A percentile compares a stretch with the other conserved stretches of the same genome.
Conservation (phyloP, 805 yeast genomes). For the Brettanomyces nanus region DNA sequence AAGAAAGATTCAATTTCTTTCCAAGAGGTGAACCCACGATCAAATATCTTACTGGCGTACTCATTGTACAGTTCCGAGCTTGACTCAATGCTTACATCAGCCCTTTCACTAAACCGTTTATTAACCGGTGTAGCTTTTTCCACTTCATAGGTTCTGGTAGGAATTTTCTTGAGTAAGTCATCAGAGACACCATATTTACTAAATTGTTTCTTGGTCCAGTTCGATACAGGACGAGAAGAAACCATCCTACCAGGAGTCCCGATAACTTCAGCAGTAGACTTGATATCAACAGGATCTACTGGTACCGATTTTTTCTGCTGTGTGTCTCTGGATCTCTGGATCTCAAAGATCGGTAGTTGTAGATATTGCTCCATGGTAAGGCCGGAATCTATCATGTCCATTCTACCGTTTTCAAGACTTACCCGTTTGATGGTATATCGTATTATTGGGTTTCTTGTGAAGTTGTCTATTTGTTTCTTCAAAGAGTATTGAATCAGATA, state of each 20-base stretch:
- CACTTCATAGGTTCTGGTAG: not conserved
- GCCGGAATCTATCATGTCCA: slow-evolving; percentile 12
- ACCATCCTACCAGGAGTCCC: no score
- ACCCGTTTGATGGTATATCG: slow-evolving; percentile 14
- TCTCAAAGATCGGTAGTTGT: not conserved
- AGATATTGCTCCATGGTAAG: slow-evolving; percentile 10
- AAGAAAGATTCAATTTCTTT: slow-evolving; percentile 9
- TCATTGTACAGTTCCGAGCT: slow-evolving; percentile 17
- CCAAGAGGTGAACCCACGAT: slow-evolving; percentile 11
- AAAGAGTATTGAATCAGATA: slow-evolving; percentile 15
- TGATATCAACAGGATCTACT: no score
- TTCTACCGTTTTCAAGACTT: slow-evolving; percentile 4
- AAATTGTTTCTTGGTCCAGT: slow-evolving; percentile 4
- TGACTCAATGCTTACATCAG: slow-evolving; percentile 22
- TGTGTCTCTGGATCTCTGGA: no score
- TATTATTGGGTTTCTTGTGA: slow-evolving; percentile 17
- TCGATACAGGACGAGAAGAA: no score
- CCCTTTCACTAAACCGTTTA: not conserved
- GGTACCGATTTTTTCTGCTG: no score
- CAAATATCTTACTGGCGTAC: slow-evolving; percentile 13
- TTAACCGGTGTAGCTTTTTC: not conserved
- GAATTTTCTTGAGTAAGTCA: not conserved
- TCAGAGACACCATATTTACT: slow-evolving; percentile 8
- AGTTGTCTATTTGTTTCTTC: slow-evolving; percentile 7
- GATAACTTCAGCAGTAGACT: no score